Conservation (phyloP, 345 rosid species). For the Punica granatum region DNA sequence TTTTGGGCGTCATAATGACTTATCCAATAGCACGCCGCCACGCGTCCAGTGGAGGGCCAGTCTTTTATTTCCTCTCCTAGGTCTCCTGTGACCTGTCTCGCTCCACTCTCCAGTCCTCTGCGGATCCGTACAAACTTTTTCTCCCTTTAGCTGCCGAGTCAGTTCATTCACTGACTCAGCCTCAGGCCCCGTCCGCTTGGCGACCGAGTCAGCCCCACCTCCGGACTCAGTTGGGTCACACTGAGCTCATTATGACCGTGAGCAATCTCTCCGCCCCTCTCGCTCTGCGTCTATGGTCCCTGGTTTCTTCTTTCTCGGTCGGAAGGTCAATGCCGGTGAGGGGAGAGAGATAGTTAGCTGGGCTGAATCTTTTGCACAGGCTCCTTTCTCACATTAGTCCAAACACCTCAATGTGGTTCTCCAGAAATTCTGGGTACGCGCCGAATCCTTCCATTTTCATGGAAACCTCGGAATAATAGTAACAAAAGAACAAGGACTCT, state of each 20-base stretch:
- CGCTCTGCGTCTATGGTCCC: not conserved
- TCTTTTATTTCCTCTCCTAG: too few relatives aligned
- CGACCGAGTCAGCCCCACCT: not conserved
- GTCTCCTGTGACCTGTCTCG: too few relatives aligned
- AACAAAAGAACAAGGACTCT: not conserved
- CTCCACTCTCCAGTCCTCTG: too few relatives aligned
- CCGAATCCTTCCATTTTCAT: not conserved
- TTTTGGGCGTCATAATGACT: too few relatives aligned
- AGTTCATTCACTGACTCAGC: too few relatives aligned
- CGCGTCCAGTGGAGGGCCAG: too few relatives aligned
- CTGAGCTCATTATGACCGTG: not conserved
- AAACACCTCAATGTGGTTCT: not conserved
- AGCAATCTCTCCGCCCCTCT: not conserved
- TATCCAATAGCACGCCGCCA: too few relatives aligned
- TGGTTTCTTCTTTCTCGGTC: not conserved
- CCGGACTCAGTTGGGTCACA: not conserved
- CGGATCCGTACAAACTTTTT: too few relatives aligned
- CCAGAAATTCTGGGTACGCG: not conserved
- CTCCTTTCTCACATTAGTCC: not conserved
- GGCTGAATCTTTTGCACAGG: not conserved
- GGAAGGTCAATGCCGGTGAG: slow-evolving; percentile 5
- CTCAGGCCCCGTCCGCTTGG: too few relatives aligned
- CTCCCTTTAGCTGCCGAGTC: too few relatives aligned
- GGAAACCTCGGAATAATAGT: not conserved
- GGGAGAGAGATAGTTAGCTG: slow-evolving; percentile 8